Conservation (phyloP, 306 rosid genomes). For the Abrus precatorius region DNA sequence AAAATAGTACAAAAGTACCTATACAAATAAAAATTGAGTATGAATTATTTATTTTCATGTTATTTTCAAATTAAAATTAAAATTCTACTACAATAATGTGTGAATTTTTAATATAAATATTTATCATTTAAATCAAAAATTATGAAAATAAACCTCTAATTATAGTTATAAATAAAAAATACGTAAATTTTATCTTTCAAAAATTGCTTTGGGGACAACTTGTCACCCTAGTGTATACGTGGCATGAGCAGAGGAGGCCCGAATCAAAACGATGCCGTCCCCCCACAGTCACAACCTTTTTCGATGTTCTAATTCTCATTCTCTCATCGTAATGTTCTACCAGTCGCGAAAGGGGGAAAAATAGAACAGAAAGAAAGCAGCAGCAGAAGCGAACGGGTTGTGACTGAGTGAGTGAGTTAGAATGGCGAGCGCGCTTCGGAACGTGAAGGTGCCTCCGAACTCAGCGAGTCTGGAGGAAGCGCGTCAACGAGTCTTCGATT, state of each 20-base stretch:
- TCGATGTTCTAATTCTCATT: neutral
- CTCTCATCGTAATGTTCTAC: neutral
- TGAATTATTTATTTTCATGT: no score
- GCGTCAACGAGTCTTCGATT: slow-evolving; percentile 76
- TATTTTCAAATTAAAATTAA: no score
- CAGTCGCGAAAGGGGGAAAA: neutral
- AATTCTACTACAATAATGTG: no score
- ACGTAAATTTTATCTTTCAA: no score
- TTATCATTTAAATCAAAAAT: no score
- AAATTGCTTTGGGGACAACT: no score
- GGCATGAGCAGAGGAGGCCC: neutral
- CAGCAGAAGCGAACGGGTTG: neutral
- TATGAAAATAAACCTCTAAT: no score
- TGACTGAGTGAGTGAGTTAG: slow-evolving; percentile 41
- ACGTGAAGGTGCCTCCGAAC: slow-evolving; percentile 86
- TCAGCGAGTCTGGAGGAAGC: slow-evolving; percentile 86
- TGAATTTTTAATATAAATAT: no score
- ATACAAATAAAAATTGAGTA: no score
- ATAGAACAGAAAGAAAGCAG: neutral
- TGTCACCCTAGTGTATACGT: neutral
- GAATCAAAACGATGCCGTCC: slow-evolving; percentile 41
- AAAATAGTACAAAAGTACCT: no score
- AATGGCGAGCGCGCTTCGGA: slow-evolving; percentile 67
- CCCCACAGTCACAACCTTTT: neutral
- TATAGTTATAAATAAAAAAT: no score